Conservation (phyloP, 2,329 filamentous ascomycete species). For the Alternaria panax region DNA sequence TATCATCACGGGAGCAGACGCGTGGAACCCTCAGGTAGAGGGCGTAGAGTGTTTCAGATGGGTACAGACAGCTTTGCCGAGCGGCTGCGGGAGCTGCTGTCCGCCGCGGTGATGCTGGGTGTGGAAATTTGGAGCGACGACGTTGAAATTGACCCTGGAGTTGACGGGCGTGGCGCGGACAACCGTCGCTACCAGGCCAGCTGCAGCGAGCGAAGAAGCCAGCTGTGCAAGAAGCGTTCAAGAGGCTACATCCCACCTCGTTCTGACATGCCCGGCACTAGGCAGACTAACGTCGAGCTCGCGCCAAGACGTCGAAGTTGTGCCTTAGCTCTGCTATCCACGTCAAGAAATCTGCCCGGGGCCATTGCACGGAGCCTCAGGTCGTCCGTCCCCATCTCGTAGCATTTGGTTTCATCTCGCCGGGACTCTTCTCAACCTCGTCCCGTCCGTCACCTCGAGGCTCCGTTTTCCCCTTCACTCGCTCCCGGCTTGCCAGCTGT, state of each 20-base stretch:
- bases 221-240: background rate
- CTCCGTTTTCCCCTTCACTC: slow-evolving; percentile 27
- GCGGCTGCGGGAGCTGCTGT: slow-evolving; percentile 25
- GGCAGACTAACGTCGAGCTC: slow-evolving; percentile 14
- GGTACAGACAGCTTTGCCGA: slow-evolving; percentile 33
- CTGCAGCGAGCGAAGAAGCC: background rate
- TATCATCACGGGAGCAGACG: slow-evolving; percentile 32
- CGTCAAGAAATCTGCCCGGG: slow-evolving; percentile 42
- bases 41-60: slow-evolving; percentile 42
- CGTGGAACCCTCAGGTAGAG: slow-evolving; percentile 37
- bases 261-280: slow-evolving; percentile 12
- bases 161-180: background rate
- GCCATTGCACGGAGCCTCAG: slow-evolving; percentile 37
- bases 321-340: slow-evolving; percentile 41
- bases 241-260: slow-evolving; percentile 3
- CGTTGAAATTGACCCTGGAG: background rate
- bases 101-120: slow-evolving; percentile 20
- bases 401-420: slow-evolving; percentile 36
- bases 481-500: slow-evolving; percentile 26
- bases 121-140: slow-evolving; percentile 12
- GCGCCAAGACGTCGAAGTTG: slow-evolving; percentile 18
- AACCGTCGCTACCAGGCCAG: background rate
- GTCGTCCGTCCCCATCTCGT: slow-evolving; percentile 37
- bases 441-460: slow-evolving; percentile 28
- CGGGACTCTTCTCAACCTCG: slow-evolving; percentile 22